Evolutionary conservation across 2,329 filamentous ascomycete genomes (phyloP).

Genomic region (Fusarium sp.): DNA sequence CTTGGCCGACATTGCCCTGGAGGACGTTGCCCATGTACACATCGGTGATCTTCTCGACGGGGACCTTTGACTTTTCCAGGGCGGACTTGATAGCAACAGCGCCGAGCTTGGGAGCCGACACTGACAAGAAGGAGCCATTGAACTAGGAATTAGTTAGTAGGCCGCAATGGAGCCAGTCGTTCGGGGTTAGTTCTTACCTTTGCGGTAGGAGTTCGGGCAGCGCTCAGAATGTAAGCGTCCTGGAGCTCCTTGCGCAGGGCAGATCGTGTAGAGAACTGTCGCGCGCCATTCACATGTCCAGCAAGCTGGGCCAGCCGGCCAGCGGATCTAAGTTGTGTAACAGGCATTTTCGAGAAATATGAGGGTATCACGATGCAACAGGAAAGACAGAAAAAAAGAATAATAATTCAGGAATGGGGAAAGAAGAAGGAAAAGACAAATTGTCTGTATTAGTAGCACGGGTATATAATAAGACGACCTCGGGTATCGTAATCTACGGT

Average conservation of each 20-base stretch:
- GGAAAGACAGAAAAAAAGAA: conserved; percentile 7
- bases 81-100: conserved; percentile 93
- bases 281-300: conserved; percentile 55
- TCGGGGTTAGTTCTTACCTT: conserved; percentile 67
- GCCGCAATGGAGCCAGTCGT: neutral
- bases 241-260: conserved; percentile 74
- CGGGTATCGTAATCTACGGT: conserved; percentile 48
- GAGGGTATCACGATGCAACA: conserved; percentile 17
- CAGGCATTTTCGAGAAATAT: conserved; percentile 29
- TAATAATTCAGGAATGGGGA: neutral
- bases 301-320: conserved; percentile 52
- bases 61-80: conserved; percentile 85
- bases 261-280: conserved; percentile 60
- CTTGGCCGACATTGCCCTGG: conserved; percentile 84
- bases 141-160: conserved; percentile 67
- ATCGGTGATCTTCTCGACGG: conserved; percentile 82
- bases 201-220: conserved; percentile 86
- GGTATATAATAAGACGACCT: conserved; percentile 26
- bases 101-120: conserved; percentile 88
- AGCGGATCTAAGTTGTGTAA: conserved; percentile 50
- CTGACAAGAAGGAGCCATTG: conserved; percentile 87
- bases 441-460: conserved; percentile 4
- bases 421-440: neutral
- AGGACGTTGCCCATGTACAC: conserved; percentile 99
- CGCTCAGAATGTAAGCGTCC: conserved; percentile 94